Conservation (phyloP, 2,329 filamentous ascomycete genomes). For the Graphiopsis chlorocephala region DNA sequence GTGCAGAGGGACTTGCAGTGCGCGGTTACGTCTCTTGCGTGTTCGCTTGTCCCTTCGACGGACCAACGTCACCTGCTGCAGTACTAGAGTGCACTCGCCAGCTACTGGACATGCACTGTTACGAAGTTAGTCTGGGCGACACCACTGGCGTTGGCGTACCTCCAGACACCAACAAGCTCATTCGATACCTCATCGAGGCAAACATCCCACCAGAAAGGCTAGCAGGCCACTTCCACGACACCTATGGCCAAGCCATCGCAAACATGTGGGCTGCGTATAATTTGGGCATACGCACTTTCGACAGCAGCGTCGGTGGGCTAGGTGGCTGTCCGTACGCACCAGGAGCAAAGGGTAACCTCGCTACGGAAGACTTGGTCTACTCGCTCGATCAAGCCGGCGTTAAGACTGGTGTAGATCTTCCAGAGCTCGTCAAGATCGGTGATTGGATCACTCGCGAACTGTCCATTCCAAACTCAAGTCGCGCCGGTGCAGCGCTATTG, state of each 20-base stretch:
- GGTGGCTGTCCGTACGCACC: conserved; percentile 32
- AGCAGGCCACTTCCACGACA: conserved; percentile 34
- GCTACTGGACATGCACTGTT: conserved; percentile 29
- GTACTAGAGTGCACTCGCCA: conserved; percentile 22
- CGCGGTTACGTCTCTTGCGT: conserved; percentile 44
- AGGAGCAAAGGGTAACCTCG: conserved; percentile 31
- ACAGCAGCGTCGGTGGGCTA: conserved; percentile 30
- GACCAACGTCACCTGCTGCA: conserved; percentile 24
- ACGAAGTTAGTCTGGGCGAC: conserved; percentile 31
- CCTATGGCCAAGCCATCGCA: conserved; percentile 31
- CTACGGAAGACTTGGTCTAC: conserved; percentile 32
- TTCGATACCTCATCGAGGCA: conserved; percentile 33
- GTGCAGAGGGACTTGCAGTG: conserved; percentile 30
- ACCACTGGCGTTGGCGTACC: conserved; percentile 28
- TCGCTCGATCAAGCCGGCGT: conserved; percentile 27
- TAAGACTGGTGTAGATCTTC: conserved; percentile 27
- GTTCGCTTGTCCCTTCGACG: conserved; percentile 41
- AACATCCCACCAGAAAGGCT: conserved; percentile 26
- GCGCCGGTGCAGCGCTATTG: conserved; percentile 25
- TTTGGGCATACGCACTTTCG: conserved; percentile 28
- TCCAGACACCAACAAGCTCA: conserved; percentile 31
- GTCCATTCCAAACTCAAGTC: conserved; percentile 24
- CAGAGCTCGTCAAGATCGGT: conserved; percentile 23
- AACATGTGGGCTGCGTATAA: conserved; percentile 28
- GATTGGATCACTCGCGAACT: conserved; percentile 28